Conservation (phyloP, 371 early-diverging fungal species). For the Catenaria anguillulae region DNA sequence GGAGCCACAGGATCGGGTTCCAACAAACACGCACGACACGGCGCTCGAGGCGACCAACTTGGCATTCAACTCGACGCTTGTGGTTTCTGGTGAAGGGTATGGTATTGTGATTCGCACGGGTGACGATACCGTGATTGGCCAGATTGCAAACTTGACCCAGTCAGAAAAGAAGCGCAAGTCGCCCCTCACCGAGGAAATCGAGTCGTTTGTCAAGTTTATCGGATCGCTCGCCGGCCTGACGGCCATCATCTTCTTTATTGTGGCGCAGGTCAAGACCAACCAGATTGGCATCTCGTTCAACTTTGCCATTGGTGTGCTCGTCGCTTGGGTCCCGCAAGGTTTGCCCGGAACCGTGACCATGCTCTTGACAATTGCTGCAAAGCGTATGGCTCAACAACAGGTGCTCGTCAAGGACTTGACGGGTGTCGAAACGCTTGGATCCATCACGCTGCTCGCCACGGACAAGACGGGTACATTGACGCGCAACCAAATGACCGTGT, state of each 20-base stretch:
- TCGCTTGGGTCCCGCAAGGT: constrained; percentile 81
- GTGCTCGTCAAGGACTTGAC: constrained; percentile 88
- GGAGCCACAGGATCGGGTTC: constrained; percentile 68
- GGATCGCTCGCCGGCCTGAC: constrained; percentile 57
- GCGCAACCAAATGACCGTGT: constrained; percentile 86
- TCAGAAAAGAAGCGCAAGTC: constrained; percentile 50
- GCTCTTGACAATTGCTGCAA: constrained; percentile 81
- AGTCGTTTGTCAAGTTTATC: constrained; percentile 69
- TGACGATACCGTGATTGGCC: constrained; percentile 80
- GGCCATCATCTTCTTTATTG: constrained; percentile 67
- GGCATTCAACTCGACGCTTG: constrained; percentile 73
- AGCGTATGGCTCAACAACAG: constrained; percentile 73
- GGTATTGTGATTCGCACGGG: constrained; percentile 86
- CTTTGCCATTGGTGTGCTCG: constrained; percentile 80
- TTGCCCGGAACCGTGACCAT: constrained; percentile 79
- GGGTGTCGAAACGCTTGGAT: constrained; percentile 89
- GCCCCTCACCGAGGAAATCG: constrained; percentile 63
- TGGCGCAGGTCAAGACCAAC: constrained; percentile 29
- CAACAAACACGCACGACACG: constrained; percentile 40
- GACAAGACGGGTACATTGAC: constrained; percentile 95
- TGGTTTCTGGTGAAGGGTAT: constrained; percentile 71
- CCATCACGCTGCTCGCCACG: constrained; percentile 83
- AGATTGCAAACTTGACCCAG: constrained; percentile 77
- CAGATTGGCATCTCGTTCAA: constrained; percentile 51
- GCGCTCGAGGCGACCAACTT: constrained; percentile 84